Evolutionary conservation across 192 early-diverging fungal genomes (phyloP).

Genomic region (Mortierella antarctica): DNA sequence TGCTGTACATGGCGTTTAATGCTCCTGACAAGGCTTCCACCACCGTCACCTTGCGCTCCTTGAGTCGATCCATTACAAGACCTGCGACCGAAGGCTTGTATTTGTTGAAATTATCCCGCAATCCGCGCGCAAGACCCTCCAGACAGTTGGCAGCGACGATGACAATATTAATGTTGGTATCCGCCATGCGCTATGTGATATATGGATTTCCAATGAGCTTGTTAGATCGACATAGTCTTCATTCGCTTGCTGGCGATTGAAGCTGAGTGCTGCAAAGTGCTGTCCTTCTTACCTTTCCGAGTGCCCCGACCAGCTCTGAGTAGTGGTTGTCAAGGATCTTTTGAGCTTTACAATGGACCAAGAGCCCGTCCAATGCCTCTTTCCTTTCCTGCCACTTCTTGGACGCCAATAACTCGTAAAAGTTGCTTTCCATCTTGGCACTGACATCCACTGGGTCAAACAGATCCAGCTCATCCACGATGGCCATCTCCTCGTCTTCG

Average conservation of each 20-base stretch:
- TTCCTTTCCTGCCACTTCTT: constrained; percentile 98
- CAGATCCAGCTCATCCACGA: constrained; percentile 83
- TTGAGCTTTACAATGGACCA: constrained; percentile 75
- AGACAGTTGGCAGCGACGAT: constrained; percentile 85
- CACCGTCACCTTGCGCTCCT: constrained; percentile 94
- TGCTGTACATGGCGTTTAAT: constrained; percentile 85
- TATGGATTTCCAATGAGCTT: no score
- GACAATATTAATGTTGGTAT: constrained; percentile 91
- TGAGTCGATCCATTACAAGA: constrained; percentile 90
- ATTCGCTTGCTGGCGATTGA: no score
- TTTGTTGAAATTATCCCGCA: constrained; percentile 83
- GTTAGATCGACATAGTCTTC: no score
- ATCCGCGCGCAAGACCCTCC: constrained; percentile 80
- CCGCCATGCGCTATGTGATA: constrained; percentile 69
- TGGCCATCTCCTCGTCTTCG: constrained; percentile 66
- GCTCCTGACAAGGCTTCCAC: constrained; percentile 84
- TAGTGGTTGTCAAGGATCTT: constrained; percentile 83
- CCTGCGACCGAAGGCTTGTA: constrained; percentile 77
- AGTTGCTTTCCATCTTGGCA: constrained; percentile 85
- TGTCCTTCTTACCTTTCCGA: constrained; percentile 76
- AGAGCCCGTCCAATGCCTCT: constrained; percentile 84
- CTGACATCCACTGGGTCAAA: constrained; percentile 93
- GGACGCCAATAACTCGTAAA: constrained; percentile 81
- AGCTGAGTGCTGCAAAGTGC: no score
- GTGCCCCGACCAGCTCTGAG: constrained; percentile 81